Evolutionary conservation across 192 early-diverging fungal species (phyloP).

Genomic region (Entomortierella chlamydospora): DNA sequence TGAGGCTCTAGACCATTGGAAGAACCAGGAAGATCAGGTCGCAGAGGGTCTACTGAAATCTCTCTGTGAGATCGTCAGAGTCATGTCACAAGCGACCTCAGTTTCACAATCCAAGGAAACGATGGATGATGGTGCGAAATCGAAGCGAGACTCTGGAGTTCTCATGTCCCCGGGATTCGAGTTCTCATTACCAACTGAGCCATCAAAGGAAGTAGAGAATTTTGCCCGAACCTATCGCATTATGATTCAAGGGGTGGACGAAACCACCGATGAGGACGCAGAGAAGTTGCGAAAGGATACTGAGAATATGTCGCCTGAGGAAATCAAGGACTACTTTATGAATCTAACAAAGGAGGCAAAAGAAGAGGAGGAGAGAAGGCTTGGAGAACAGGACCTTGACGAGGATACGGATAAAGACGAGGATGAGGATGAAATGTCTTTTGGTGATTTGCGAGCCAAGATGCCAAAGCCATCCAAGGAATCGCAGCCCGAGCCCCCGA

Average conservation of each 20-base stretch:
- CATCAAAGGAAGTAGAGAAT: constrained; percentile 19
- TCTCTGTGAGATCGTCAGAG: constrained; percentile 39
- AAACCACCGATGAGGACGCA: not conserved
- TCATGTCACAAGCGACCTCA: constrained; percentile 13
- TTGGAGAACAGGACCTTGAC: constrained; percentile 7
- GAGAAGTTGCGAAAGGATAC: constrained; percentile 15
- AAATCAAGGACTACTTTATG: constrained; percentile 35
- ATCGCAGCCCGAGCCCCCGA: constrained; percentile 23
- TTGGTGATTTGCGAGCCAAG: constrained; percentile 17
- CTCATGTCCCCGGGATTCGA: not conserved
- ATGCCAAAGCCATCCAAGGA: constrained; percentile 12
- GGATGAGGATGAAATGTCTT: constrained; percentile 18
- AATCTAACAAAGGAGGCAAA: constrained; percentile 23
- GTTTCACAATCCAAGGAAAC: not conserved
- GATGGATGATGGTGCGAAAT: not conserved
- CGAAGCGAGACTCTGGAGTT: constrained; percentile 18
- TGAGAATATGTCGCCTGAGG: constrained; percentile 32
- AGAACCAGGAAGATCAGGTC: constrained; percentile 54
- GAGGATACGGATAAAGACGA: constrained; percentile 3
- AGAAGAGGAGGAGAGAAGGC: constrained; percentile 8
- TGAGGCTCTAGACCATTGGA: constrained; percentile 64
- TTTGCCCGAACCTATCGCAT: constrained; percentile 27
- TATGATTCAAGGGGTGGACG: constrained; percentile 4
- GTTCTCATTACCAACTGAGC: not conserved
- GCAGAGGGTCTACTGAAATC: constrained; percentile 55